A percentile compares a stretch with the other conserved stretches of the same genome.
These are phyloP conservation scores for Pouteria glomerata DNA, from an alignment of 148 eudicot species.

Conservation along the genomic window DNA sequence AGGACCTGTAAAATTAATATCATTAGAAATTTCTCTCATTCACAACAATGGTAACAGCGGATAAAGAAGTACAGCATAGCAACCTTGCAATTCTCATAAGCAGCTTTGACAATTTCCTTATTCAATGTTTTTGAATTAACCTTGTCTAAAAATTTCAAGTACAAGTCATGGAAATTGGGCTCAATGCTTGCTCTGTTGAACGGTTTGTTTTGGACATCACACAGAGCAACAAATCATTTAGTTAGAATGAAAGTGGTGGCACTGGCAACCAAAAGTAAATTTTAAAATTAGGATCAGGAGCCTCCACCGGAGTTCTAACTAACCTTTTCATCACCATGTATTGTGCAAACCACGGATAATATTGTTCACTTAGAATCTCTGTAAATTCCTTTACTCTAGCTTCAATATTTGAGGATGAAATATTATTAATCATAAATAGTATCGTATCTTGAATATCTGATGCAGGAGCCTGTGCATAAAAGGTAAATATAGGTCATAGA, in stretches of 20 bases:
- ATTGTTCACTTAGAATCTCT: slow-evolving; percentile 12
- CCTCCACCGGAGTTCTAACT: not conserved
- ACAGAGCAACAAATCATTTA: not conserved
- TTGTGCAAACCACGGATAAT: slow-evolving; percentile 22
- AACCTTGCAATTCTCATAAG: slow-evolving; percentile 26
- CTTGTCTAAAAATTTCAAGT: slow-evolving; percentile 19
- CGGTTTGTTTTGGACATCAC: slow-evolving; percentile 2
- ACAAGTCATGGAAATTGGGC: slow-evolving; percentile 22
- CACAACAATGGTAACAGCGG: not conserved
- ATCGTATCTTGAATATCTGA: slow-evolving; percentile 19
- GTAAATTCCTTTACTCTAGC: slow-evolving; percentile 16
- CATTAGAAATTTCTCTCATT: not conserved
- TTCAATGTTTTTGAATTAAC: slow-evolving; percentile 14
- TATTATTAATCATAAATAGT: slow-evolving; percentile 16
- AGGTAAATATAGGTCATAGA: not conserved
- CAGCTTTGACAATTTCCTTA: slow-evolving; percentile 18
- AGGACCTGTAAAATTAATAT: slow-evolving; percentile 11
- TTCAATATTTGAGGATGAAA: slow-evolving; percentile 18
- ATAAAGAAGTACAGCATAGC: not conserved
- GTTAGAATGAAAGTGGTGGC: not conserved
- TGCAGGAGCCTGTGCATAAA: slow-evolving; percentile 8
- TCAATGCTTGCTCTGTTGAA: slow-evolving; percentile 16
- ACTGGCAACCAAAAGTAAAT: not conserved
- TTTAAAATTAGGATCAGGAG: not conserved
- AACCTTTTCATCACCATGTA: slow-evolving; percentile 27